Evolutionary conservation across 1,284 basidiomycete species (phyloP), one percentile per base, ranked within the genome.

Genomic region (Leccinum insigne): DNA sequence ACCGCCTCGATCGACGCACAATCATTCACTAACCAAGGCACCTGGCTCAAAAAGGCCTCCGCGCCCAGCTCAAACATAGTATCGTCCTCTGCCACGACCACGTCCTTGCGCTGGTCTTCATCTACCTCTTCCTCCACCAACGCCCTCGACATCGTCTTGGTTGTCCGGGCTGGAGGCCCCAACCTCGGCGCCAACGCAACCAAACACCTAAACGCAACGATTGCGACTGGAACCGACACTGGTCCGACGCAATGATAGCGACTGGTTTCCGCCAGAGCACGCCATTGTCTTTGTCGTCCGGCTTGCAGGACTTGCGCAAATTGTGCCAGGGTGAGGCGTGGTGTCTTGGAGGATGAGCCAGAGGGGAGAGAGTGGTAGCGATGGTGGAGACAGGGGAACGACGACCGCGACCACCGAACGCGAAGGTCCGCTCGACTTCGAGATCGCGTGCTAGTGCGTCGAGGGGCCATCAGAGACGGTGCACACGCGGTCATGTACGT

Each of bases 181-280:
- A 40, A 40, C 38, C 13, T 40, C 38, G 38, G 38, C 1, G 66
- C n/a, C 40, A 35, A 14, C 16, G 70, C 69, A 2, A 40, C 58
- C 61, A 72, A 13, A 16, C 66, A 71, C n/a, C 18, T 62, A 9
- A 74, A 71, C n/a, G 60, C 62, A 69, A 69, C n/a, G 64, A 40
- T 16, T 64, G 72, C 0, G 72, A 68, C 42, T 70, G 69, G 7
- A 57, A 64, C 14, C 21, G 47, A 14, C 70, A 23, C 32, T 32
- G 32, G 32, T 32, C 32, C 32, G 32, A 71, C 16, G 60, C 62
- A 69, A 69, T 35, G 64, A 40, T 14, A 68, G 72, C 0, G 72
- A 68, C 42, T 70, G 66, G 3, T 61, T 63, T 1, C 68, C 65
- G 1, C 69, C 64, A 2, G 65, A 62, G 3, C 62, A 68, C 2